Conservation (phyloP, 257 asterid genomes). For the Scutellaria galericulata region DNA sequence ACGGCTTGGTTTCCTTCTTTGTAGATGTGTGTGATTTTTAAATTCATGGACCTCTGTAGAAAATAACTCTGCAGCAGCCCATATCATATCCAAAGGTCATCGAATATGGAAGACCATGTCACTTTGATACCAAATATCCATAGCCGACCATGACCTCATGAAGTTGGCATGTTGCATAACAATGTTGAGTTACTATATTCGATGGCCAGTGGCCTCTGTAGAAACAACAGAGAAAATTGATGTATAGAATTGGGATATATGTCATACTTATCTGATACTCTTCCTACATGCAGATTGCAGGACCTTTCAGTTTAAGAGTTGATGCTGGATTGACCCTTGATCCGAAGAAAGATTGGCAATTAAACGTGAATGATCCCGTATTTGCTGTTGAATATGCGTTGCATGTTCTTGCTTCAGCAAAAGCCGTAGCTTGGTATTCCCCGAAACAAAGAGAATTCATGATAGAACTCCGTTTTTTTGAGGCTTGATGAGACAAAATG, state of each 20-base stretch:
- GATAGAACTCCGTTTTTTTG: slow-evolving; percentile 81
- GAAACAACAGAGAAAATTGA: neutral
- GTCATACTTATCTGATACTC: neutral
- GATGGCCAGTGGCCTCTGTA: neutral
- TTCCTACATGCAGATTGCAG: slow-evolving; percentile 61
- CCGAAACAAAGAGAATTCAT: slow-evolving; percentile 75
- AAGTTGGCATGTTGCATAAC: too few relatives aligned
- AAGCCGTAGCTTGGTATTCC: slow-evolving; percentile 90
- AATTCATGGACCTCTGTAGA: too few relatives aligned
- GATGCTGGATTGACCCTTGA: slow-evolving; percentile 67
- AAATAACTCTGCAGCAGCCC: too few relatives aligned
- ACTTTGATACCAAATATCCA: too few relatives aligned
- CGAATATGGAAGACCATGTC: too few relatives aligned
- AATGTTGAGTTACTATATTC: too few relatives aligned
- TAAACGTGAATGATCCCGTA: slow-evolving; percentile 62
- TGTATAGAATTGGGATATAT: neutral
- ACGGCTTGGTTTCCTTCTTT: too few relatives aligned
- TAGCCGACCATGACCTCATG: too few relatives aligned
- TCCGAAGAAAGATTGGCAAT: slow-evolving; percentile 48
- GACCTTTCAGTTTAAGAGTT: slow-evolving; percentile 86
- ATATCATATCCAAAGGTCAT: too few relatives aligned
- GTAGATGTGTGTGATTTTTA: too few relatives aligned
- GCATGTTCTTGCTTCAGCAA: slow-evolving; percentile 86
- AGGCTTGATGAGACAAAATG: slow-evolving; percentile 40
- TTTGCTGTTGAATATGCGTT: slow-evolving; percentile 76